Conservation (phyloP, 2,329 filamentous ascomycete genomes). For the Leptographium galeiforme region DNA sequence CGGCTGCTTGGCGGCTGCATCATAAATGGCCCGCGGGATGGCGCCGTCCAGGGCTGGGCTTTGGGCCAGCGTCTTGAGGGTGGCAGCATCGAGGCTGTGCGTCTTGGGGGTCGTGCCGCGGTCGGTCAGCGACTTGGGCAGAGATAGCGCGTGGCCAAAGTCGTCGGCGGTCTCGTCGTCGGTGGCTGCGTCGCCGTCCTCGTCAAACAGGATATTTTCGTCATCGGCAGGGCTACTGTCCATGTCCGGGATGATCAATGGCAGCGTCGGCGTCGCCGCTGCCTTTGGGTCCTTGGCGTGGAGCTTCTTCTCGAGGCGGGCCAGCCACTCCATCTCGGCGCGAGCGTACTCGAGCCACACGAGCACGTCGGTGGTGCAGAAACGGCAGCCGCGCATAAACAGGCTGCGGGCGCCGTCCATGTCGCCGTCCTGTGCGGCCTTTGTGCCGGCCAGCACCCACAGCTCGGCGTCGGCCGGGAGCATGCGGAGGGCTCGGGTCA, state of each 20-base stretch:
- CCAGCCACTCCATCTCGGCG: conserved; percentile 85
- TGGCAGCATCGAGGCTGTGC: conserved; percentile 34
- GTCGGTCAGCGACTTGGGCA: conserved; percentile 30
- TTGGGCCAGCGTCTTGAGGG: conserved; percentile 42
- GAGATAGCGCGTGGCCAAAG: conserved; percentile 28
- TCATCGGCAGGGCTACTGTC: conserved; percentile 16
- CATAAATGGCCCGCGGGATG: conserved; percentile 85
- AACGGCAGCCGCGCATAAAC: conserved; percentile 81
- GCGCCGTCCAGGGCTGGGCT: conserved; percentile 85
- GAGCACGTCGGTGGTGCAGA: conserved; percentile 61
- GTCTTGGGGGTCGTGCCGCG: conserved; percentile 14
- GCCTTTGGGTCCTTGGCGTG: conserved; percentile 12
- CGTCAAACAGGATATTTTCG: conserved; percentile 29
- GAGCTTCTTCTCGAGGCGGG: conserved; percentile 55
- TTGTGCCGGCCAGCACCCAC: conserved; percentile 75
- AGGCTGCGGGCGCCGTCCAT: conserved; percentile 73
- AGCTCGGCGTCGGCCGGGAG: conserved; percentile 72
- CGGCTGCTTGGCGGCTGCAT: conserved; percentile 67
- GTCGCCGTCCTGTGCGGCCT: conserved; percentile 67
- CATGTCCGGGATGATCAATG: no score
- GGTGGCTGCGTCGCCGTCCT: conserved; percentile 36
- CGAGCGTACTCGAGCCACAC: conserved; percentile 87
- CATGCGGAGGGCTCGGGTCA: conserved; percentile 62
- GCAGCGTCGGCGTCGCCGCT: conserved; percentile 17
- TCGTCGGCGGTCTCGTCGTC: conserved; percentile 31